These are phyloP conservation scores for Cylindrotheca fusiformis DNA, from an alignment of 108 stramenopile species.

Conservation along the genomic window DNA sequence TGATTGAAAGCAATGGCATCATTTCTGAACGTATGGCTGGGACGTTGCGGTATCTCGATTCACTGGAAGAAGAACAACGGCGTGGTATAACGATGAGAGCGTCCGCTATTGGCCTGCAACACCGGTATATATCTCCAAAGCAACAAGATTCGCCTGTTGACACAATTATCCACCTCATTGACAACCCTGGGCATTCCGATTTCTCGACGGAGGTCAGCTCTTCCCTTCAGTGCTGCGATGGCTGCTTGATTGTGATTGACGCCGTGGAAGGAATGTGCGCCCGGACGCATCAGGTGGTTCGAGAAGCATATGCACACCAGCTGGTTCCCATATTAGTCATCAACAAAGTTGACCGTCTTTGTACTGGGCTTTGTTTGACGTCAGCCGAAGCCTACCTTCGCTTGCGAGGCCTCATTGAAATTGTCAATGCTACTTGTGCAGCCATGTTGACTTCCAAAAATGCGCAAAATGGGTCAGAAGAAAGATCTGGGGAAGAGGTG, in stretches of 20 bases:
- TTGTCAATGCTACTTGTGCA: slow-evolving; percentile 89
- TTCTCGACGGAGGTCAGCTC: slow-evolving; percentile 94
- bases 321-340: slow-evolving; percentile 90
- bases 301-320: slow-evolving; percentile 88
- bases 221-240: slow-evolving; percentile 91
- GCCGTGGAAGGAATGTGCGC: slow-evolving; percentile 94
- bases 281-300: slow-evolving; percentile 94
- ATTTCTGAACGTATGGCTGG: slow-evolving; percentile 85
- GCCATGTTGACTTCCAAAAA: slow-evolving; percentile 62
- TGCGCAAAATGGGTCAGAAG: slow-evolving; percentile 18
- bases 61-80: slow-evolving; percentile 89
- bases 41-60: slow-evolving; percentile 82
- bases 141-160: slow-evolving; percentile 17
- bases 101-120: slow-evolving; percentile 86
- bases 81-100: slow-evolving; percentile 98
- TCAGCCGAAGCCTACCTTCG: slow-evolving; percentile 88
- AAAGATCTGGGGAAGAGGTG: slow-evolving; percentile 9
- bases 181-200: slow-evolving; percentile 98
- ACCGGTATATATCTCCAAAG: slow-evolving; percentile 34
- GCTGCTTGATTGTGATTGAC: slow-evolving; percentile 93
- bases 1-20: slow-evolving; percentile 88
- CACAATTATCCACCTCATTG: slow-evolving; percentile 93
- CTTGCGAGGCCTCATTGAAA: slow-evolving; percentile 87
- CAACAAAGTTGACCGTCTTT: slow-evolving; percentile 92
- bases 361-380: slow-evolving; percentile 71